These are phyloP conservation scores for Penicillium decumbens DNA, from an alignment of 2,329 filamentous ascomycete species.

Conservation along the genomic window DNA sequence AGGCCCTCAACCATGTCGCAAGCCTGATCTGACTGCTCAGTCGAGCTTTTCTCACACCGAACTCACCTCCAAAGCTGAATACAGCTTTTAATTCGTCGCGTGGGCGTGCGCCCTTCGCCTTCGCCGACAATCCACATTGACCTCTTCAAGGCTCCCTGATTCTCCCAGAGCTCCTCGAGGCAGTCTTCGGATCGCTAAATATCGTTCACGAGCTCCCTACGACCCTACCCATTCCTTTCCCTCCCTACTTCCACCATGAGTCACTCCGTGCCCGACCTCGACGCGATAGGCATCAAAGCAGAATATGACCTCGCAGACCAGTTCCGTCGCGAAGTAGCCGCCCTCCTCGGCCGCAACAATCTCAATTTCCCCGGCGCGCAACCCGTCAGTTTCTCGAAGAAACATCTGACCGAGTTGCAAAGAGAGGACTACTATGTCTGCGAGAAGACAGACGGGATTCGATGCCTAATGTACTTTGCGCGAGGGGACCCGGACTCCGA, in stretches of 20 bases:
- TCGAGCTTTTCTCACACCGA: neutral
- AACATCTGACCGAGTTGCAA: conserved; percentile 77
- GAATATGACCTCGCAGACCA: conserved; percentile 55
- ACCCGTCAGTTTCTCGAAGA: conserved; percentile 82
- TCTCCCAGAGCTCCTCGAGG: conserved; percentile 2
- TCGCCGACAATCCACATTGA: conserved; percentile 7
- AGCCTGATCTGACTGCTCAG: conserved; percentile 1
- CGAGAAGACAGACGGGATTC: conserved; percentile 95
- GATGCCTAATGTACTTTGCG: conserved; percentile 89
- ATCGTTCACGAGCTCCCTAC: neutral
- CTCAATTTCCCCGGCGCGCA: conserved; percentile 81
- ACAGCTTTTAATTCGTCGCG: neutral
- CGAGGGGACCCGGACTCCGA: conserved; percentile 49
- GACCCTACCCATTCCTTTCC: neutral
- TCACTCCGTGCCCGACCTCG: conserved; percentile 41
- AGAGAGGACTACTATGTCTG: conserved; percentile 91
- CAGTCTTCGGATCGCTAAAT: neutral
- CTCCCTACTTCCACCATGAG: conserved; percentile 27
- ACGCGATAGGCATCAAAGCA: conserved; percentile 57
- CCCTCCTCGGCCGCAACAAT: conserved; percentile 66
- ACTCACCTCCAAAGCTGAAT: neutral
- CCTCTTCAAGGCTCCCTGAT: conserved; percentile 6
- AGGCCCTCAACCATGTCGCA: conserved; percentile 5
- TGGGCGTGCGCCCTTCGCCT: conserved; percentile 3
- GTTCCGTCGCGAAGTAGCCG: conserved; percentile 69